Base-by-base conservation (phyloP, 2,329 filamentous ascomycete species). In the Penicillium sp. region DNA sequence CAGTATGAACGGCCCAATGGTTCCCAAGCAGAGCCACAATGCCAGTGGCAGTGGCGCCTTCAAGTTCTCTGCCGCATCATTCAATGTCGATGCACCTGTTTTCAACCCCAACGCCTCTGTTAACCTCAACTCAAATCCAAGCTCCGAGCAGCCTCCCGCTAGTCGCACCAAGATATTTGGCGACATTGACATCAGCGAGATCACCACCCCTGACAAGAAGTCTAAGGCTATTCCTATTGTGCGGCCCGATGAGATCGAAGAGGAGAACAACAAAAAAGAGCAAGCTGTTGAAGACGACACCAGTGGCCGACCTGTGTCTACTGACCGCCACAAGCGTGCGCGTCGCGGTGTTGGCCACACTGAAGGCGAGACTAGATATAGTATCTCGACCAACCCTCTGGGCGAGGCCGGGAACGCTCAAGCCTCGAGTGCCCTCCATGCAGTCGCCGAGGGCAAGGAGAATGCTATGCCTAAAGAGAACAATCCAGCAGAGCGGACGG, bases 211-310 rank as follows among this genome's bases (percentile, higher is more conserved):
- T 7, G 72, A 76, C 0, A 91, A 89, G 74, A 86, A 85, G 64
- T 90, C 87, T 5, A 97, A 94, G 75, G 91, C 91, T 10, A 83
- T 96, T 52, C 89, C 91, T 0, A 95, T 96, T 59, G 75, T 93
- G 10, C 81, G 81, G 37, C 89, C 89, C 1, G 80, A 85, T 55
- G 85, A 79, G 64, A 75, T 60, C 56, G 77, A 78, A 62, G 72
- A 77, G 59, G 73, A 71, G 2, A 69, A 73, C 46, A 66, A 69
- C 28, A 69, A 71, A 43, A 66, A 68, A 53, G 68, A 69, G 28
- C 68, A 76, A 19, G 73, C 72, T 16, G 28, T 26, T 8, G 67
- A 73, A 10, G 81, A 88, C 55, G 84, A 85, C 57, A 79, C 82
- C 3, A 80, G 87, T 58, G 86, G 86, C 16, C 84, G 85, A 26